phyloP scores from a whole-genome alignment of 352 stramenopile species.

The Aphanomyces cochlioides region DNA sequence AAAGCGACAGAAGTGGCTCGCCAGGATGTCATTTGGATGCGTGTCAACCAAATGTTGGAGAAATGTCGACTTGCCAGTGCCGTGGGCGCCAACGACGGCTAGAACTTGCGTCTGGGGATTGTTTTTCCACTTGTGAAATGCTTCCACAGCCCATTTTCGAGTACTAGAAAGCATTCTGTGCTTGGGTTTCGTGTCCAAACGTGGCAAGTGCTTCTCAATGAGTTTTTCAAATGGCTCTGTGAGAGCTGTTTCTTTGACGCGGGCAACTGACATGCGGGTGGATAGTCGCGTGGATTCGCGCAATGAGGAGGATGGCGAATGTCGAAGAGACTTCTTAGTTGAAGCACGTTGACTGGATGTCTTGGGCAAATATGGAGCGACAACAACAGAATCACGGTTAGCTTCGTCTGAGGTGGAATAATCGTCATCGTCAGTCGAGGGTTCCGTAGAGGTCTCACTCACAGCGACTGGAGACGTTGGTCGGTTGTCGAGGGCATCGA shows the following conservation, averaged over 20 bases:
- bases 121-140: constrained; percentile 74
- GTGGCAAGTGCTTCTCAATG: constrained; percentile 16
- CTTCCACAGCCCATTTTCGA: constrained; percentile 60
- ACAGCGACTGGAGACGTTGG: constrained; percentile 30
- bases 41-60: constrained; percentile 49
- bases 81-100: constrained; percentile 63
- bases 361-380: neutral
- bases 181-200: constrained; percentile 13
- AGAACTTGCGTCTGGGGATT: constrained; percentile 51
- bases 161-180: constrained; percentile 35
- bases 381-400: too few species aligned
- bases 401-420: neutral
- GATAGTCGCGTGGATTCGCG: constrained; percentile 7
- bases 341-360: neutral
- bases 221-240: constrained; percentile 20
- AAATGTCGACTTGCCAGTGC: constrained; percentile 67
- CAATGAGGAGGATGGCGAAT: constrained; percentile 1
- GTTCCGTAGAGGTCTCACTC: constrained; percentile 32
- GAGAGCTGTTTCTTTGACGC: constrained; percentile 16
- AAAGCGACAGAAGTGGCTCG: constrained; percentile 70
- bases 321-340: neutral
- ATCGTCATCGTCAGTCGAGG: constrained; percentile 45
- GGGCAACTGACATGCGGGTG: neutral
- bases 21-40: constrained; percentile 55
- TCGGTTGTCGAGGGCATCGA: neutral